Base-by-base conservation (phyloP, 2,329 filamentous ascomycete species). In the Colletotrichum aenigma region DNA sequence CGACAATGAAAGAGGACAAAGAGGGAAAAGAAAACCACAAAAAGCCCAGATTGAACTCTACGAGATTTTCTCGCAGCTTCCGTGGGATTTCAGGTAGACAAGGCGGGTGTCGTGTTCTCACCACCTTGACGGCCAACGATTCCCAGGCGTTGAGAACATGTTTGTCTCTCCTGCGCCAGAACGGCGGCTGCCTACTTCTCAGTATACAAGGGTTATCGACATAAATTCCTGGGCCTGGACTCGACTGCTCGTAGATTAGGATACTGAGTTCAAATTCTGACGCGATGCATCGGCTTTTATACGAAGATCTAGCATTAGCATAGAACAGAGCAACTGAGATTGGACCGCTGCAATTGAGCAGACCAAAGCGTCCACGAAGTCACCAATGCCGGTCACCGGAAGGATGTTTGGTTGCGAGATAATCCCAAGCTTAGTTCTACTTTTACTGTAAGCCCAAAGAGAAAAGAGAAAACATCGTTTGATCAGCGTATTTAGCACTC, bases 31-130 rank as follows among this genome's bases (percentile, higher is more conserved):
- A 3, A 34, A 36, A 1, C 6, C 34, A 36, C 12, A 34, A 34
- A 36, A 36, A 36, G 34, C 34, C 1, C 13, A 0, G 34, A 0
- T 16, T 36, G 34, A 16, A 4, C 34, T 0, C 7, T 4, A 36
- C 0, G 15, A 36, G 34, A n/a, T 3, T 2, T 52, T 21, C n/a
- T 52, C 3, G 12, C n/a, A 13, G 10, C 43, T 21, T 52, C 6
- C 6, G 5, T 12, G 1, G 10, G 6, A n/a, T 3, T 48, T 0
- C 3, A 21, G n/a, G 43, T 6, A 48, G 43, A 13, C n/a, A 21
- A 16, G n/a, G n/a, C 10, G n/a, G 43, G 4, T 2, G n/a, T 13
- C 6, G 4, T 21, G n/a, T 7, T 1, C 10, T 13, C 6, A 21
- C 1, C 6, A 3, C 43, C 10, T 52, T 21, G 10, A 52, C 18